Conservation (phyloP, 2,329 filamentous ascomycete species). For the Fusarium metavorans region DNA sequence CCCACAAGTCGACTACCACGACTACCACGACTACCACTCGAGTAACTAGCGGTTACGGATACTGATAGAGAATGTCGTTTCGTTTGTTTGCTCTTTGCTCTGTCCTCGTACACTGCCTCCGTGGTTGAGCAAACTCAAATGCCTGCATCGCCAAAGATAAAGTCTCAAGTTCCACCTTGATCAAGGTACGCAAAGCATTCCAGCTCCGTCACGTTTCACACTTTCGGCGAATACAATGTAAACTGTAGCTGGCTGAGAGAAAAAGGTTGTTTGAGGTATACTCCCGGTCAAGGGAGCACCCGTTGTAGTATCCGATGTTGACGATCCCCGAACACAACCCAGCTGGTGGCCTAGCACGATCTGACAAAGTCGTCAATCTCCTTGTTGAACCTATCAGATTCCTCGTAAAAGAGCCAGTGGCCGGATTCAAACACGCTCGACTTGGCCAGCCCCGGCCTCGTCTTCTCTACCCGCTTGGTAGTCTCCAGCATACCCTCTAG, state of each 20-base stretch:
- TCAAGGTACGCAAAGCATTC: not conserved
- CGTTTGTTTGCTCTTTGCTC: not conserved
- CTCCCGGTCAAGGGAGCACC: not conserved
- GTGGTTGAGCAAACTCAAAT: not conserved
- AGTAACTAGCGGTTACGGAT: not conserved
- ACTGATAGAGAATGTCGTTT: not conserved
- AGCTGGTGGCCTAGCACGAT: slow-evolving; percentile 17
- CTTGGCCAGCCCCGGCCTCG: slow-evolving; percentile 32
- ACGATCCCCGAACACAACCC: not conserved
- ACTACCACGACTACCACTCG: not conserved
- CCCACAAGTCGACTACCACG: not conserved
- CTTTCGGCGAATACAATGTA: not conserved
- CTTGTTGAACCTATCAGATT: slow-evolving; percentile 41
- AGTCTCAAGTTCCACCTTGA: not conserved
- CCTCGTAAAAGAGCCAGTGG: slow-evolving; percentile 46
- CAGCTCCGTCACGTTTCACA: not conserved
- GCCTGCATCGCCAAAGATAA: not conserved
- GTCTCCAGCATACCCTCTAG: slow-evolving; percentile 45
- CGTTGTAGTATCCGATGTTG: not conserved
- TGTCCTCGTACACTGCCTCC: not conserved
- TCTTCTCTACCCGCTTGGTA: slow-evolving; percentile 37
- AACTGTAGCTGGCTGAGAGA: not conserved
- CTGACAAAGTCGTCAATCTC: slow-evolving; percentile 40
- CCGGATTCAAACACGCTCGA: slow-evolving; percentile 42
- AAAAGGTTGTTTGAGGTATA: not conserved